Base-by-base conservation (phyloP, 352 stramenopile genomes). In the Pythium biforme region DNA sequence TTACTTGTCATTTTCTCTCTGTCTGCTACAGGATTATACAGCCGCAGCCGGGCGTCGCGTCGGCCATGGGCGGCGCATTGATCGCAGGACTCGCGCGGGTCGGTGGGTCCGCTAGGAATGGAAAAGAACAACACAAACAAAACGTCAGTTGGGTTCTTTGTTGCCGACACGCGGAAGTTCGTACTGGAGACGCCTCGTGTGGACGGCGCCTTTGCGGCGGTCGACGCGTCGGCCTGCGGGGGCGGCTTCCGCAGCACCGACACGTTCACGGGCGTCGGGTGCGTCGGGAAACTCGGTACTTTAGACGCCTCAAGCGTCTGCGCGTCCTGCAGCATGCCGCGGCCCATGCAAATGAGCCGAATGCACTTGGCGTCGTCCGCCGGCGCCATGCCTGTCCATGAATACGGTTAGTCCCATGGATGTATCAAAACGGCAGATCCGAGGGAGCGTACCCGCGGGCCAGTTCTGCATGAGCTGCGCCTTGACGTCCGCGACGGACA, bases 241-340 rank as follows among this genome's bases (percentile, higher is more conserved):
- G 72, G 53, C 14, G 77, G 50, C 60, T 71, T 85, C 27, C 76
- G 76, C 33, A 89, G 88, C 63, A 90, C 76, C 12, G 89, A 92
- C 3, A 98, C 92, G 76, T 98, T 98, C 48, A 98, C 83, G n/a
- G 94, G 94, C 70, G 94, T 98, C 47, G 94, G 87, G 64, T 98
- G 92, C 40, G 90, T 98, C 50, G 93, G 81, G 70, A 98, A 98
- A n/a, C 84, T 75, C 12, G 94, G 94, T 3, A 98, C 76, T 54
- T 92, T 81, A 60, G 78, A 86, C 22, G 77, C 70, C 48, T 83
- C 74, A 22, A 98, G 77, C 45, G 89, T 96, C 67, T 95, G 83
- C 22, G 84, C 62, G 62, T 98, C 92, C 67, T 96, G 89, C 37
- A 98, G 70, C 61, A 97, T 86, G 17, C 92, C 94, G 51, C 95